Evolutionary conservation across 495 filamentous ascomycete genomes (phyloP).

Genomic region (Aspergillus homomorphus): DNA sequence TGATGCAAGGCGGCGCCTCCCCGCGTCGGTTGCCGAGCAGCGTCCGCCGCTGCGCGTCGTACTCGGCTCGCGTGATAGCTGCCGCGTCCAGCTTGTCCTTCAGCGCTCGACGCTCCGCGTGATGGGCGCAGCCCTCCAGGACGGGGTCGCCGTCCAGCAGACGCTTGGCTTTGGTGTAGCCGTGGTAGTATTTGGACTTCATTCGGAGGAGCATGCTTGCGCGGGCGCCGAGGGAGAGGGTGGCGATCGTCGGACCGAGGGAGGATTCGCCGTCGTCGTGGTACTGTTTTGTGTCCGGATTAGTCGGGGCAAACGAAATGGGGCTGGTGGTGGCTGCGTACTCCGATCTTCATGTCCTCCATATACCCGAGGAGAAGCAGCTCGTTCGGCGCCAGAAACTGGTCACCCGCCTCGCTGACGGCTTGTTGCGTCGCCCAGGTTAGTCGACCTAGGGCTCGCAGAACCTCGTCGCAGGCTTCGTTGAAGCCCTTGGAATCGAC

Average conservation of each 20-base stretch:
- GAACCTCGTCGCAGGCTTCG: constrained; percentile 56
- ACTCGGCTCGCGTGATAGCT: constrained; percentile 19
- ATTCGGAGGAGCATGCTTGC: constrained; percentile 68
- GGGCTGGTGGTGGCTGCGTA: constrained; percentile 36
- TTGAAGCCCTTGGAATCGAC: constrained; percentile 62
- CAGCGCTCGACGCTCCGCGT: constrained; percentile 35
- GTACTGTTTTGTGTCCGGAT: constrained; percentile 45
- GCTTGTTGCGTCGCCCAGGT: constrained; percentile 59
- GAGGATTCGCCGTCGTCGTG: constrained; percentile 83
- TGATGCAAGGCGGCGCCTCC: constrained; percentile 24
- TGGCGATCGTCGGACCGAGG: constrained; percentile 72
- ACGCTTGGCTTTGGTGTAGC: constrained; percentile 28
- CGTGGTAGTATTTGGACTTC: constrained; percentile 55
- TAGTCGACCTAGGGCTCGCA: constrained; percentile 56
- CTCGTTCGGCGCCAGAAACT: constrained; percentile 57
- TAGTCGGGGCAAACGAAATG: constrained; percentile 22
- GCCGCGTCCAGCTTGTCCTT: constrained; percentile 28
- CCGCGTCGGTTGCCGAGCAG: constrained; percentile 15
- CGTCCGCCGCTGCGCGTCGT: constrained; percentile 16
- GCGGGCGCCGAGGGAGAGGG: constrained; percentile 67
- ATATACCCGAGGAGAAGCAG: constrained; percentile 74
- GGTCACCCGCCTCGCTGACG: constrained; percentile 25
- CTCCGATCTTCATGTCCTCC: constrained; percentile 62
- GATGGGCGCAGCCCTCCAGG: constrained; percentile 36
- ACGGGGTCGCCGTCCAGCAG: constrained; percentile 26